These are phyloP conservation scores for Berkeleyomyces basicola DNA, from an alignment of 2,329 filamentous ascomycete species.

Conservation along the genomic window DNA sequence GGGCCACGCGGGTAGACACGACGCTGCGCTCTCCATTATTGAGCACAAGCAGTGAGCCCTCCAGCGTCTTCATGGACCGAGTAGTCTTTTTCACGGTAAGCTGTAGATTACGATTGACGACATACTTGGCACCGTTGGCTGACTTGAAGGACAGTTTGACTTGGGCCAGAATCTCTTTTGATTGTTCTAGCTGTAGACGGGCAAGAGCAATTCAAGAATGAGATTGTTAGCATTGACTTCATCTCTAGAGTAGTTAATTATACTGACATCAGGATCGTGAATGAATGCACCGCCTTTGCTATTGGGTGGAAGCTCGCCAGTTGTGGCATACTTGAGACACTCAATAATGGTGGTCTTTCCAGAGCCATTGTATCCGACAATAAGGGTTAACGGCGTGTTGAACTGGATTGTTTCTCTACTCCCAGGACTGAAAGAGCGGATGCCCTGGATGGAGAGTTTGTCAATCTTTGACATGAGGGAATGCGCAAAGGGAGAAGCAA, in stretches of 20 bases:
- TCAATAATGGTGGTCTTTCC: conserved; percentile 99
- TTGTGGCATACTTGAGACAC: conserved; percentile 94
- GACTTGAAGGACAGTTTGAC: conserved; percentile 78
- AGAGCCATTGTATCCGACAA: conserved; percentile 93
- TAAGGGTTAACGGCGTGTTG: conserved; percentile 78
- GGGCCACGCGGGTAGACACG: conserved; percentile 62
- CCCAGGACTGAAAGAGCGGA: conserved; percentile 70
- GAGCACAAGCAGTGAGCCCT: conserved; percentile 58
- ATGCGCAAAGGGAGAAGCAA: background rate
- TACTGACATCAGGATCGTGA: conserved; percentile 71
- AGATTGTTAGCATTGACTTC: background rate
- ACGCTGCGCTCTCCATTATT: conserved; percentile 65
- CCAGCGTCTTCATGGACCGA: conserved; percentile 66
- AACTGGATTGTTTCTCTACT: conserved; percentile 69
- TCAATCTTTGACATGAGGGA: conserved; percentile 59
- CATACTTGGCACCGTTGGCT: conserved; percentile 62
- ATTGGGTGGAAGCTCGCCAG: conserved; percentile 83
- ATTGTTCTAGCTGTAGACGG: conserved; percentile 10
- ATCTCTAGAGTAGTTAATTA: background rate
- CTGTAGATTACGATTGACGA: conserved; percentile 69
- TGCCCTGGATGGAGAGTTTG: conserved; percentile 68
- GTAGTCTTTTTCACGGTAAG: conserved; percentile 71
- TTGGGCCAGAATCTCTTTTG: conserved; percentile 72
- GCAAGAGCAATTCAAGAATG: background rate
- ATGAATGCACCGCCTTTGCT: conserved; percentile 84